Base-by-base conservation (phyloP, 306 rosid genomes). In the Heteromeles arbutifolia region DNA sequence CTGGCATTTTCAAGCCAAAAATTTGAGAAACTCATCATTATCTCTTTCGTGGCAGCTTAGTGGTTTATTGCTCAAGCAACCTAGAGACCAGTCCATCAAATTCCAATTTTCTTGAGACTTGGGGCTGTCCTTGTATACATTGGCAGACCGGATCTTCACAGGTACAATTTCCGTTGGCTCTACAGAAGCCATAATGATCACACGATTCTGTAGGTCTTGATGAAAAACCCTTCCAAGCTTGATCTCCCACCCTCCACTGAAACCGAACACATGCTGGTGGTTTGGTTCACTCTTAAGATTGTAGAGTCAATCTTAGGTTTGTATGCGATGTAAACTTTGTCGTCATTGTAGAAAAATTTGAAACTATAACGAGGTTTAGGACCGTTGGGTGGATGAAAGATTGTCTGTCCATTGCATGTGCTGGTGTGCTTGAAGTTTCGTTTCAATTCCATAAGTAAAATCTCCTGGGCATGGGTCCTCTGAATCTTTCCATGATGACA, bases 391-490 rank as follows among this genome's bases (percentile, higher is more conserved):
- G 77, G 69, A 2, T 87, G 90, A 67, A 85, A 84, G 69, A 76
- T 81, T 28, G 59, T 67, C 14, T 77, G 63, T 19, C 87, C 91
- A 77, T 80, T 84, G 87, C 90, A 87, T 11, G 88, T 83, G 9
- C 93, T 88, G 3, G 83, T 74, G 80, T 9, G 78, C 74, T 12
- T 72, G 63, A 39, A 43, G 24, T 48, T 52, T 17, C 70, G 68
- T 62, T 26, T 57, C 80, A 58, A 88, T 59, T 25, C 83, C 86
- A 70, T 72, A 84, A 14, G 79, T 37, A 11, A 85, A 82, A 22
- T 64, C 80, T 29, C 84, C 90, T 1, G 87, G 86, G 58, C 91
- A 90, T 15, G 89, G 89, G 14, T 88, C 93, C 2, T 81, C 81
- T 59, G 79, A 14, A 28, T 57, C 82, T 66, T 74, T 87, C 93